Percentiles rank a stretch among this genome's conserved stretches.
Conservation (phyloP, 805 yeast genomes). For the Candida silvatica region DNA sequence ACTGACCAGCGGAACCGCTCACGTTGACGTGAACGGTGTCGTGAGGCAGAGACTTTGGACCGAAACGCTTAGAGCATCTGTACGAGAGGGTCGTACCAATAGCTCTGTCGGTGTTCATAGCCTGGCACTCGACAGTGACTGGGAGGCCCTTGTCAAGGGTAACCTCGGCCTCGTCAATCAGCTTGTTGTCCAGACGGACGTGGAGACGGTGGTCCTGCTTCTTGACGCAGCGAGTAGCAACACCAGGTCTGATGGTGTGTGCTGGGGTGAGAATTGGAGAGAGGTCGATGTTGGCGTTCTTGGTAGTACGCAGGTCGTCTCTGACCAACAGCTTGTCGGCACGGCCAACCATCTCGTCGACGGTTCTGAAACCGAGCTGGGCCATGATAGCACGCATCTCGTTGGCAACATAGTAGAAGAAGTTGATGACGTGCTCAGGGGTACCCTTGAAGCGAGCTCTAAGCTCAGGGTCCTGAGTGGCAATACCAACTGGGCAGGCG, state of each 20-base stretch:
- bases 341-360: constrained; percentile 97
- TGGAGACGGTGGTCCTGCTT: constrained; percentile 93
- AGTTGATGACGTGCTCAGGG: constrained; percentile 97
- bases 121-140: constrained; percentile 86
- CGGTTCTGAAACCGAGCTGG: constrained; percentile 85
- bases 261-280: constrained; percentile 96
- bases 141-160: constrained; percentile 97
- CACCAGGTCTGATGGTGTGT: constrained; percentile 93
- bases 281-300: constrained; percentile 85
- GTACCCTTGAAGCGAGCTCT: constrained; percentile 92
- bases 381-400: constrained; percentile 94
- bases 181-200: constrained; percentile 88
- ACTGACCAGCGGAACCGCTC: constrained; percentile 94
- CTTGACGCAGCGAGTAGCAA: constrained; percentile 84
- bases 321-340: constrained; percentile 84
- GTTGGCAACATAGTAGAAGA: constrained; percentile 89
- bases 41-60: constrained; percentile 89
- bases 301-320: constrained; percentile 77
- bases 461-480: constrained; percentile 93
- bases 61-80: constrained; percentile 87
- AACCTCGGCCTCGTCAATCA: constrained; percentile 91
- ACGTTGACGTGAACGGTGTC: constrained; percentile 93
- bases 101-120: constrained; percentile 93
- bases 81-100: constrained; percentile 92
- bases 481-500: constrained; percentile 97